Evolutionary conservation across 2,329 filamentous ascomycete genomes (phyloP).

Genomic region (Diaporthe destruens): DNA sequence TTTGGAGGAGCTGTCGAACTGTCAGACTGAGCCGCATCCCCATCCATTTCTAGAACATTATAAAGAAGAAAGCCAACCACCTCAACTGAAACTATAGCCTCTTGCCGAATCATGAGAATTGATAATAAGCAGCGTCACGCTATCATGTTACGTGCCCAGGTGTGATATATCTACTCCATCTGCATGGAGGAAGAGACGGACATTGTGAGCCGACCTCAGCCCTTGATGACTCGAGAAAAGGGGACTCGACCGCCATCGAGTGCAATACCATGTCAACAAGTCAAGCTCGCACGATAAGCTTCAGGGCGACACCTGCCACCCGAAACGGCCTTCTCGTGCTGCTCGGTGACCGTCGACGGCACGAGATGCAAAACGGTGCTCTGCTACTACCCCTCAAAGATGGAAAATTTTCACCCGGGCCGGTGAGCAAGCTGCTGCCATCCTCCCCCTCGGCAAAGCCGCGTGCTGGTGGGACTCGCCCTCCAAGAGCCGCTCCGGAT

Average conservation of each 20-base stretch:
- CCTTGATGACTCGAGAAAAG: not conserved
- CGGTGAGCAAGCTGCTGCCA: not conserved
- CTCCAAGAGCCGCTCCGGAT: not conserved
- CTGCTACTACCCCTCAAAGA: not conserved
- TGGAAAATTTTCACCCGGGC: not conserved
- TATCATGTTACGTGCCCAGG: too few species aligned
- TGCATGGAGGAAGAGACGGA: not conserved
- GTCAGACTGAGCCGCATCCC: too few species aligned
- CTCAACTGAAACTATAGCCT: too few species aligned
- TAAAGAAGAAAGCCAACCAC: too few species aligned
- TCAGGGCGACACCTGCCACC: not conserved
- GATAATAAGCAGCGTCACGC: too few species aligned
- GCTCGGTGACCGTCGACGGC: not conserved
- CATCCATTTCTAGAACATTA: too few species aligned
- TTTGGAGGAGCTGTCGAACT: too few species aligned
- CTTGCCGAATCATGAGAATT: too few species aligned
- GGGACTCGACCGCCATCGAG: not conserved
- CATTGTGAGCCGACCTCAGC: not conserved
- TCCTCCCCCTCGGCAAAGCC: conserved; percentile 6
- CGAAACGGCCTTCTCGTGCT: not conserved
- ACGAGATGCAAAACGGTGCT: not conserved
- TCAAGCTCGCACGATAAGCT: not conserved
- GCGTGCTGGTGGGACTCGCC: conserved; percentile 9
- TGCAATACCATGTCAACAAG: not conserved
- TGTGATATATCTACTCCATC: too few species aligned